Evolutionary conservation across 2,329 filamentous ascomycete species (phyloP), one percentile per base, ranked within the genome.

Genomic region (Talaromyces sp.): DNA sequence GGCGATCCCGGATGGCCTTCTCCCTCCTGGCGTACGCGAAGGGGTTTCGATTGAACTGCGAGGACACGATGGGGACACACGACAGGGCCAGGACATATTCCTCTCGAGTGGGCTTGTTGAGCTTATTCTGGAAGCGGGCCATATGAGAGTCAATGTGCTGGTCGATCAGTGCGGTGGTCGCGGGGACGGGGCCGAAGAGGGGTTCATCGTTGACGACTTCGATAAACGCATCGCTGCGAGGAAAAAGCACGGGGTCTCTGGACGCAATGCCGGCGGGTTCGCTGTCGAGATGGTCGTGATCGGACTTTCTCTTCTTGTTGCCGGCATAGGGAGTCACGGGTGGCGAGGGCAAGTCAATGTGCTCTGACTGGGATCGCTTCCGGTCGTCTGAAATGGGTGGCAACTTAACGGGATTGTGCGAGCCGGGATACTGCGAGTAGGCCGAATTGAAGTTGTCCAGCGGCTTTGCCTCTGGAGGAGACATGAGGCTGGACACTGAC

Each of bases 391-490:
- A 73, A 62, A 78, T 76, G 35, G 75, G 75, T 59, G 76, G 71
- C 12, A 78, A 68, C 58, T 69, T 76, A 63, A 75, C 68, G 43
- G 62, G 62, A 58, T 72, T 67, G 59, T 69, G 66, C 43, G 68
- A 67, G 62, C 68, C 68, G 59, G 64, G 62, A 61, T 68, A 69
- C 26, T 71, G 67, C 35, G 69, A 68, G 54, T 68, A 66, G 19
- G 67, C 59, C 50, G 68, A 65, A 59, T 72, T 67, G 66, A 78
- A 79, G 54, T 70, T 82, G 59, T 82, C 82, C 3, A 82, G 75
- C 21, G 81, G 80, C 54, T 77, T 84, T n/a, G 71, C 63, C 67
- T 78, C 76, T 60, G 77, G 77, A 46, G 77, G 76, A 63, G 77
- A 79, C 74, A 79, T 77, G 55, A 79, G 72, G 67, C 72, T 78